Evolutionary conservation across 345 rosid species (phyloP), one percentile per base, ranked within the genome.

Genomic region (Jatropha curcas): DNA sequence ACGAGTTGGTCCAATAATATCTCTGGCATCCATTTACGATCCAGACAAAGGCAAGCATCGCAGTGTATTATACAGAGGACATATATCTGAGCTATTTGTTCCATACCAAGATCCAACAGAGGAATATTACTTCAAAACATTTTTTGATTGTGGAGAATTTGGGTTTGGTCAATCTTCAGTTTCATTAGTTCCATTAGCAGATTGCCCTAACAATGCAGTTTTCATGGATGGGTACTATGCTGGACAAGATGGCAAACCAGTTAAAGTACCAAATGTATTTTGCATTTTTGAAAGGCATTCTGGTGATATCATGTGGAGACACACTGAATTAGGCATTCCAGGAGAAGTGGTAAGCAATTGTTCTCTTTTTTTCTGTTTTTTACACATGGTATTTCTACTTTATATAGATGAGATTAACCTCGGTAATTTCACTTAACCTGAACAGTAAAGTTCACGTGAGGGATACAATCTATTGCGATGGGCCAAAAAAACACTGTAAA

Each of bases 221-320:
- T 86, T 80, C 63, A 31, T 86, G 60, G 86, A 88, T 5, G 90
- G 72, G 0, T 46, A 78, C 48, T 82, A 71, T 1, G 85, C 92
- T 0, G 79, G 76, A 4, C 83, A 73, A 45, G 81, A 83, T 62
- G 92, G 90, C 7, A 70, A 76, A 7, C 81, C 89, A 0, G 75
- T 82, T 0, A 41, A 79, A 48, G 64, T 79, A 2, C 8, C 84
- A 0, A 77, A 82, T 27, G 86, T 31, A 1, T 70, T 86, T 1
- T 88, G 92, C 75, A 69, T 89, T 56, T 89, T 89, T 22, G 93
- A 85, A 51, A 82, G 88, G 39, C 78, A 88, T 71, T 68, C 88
- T 0, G 93, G 90, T 0, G 86, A 86, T 50, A 16, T 82, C 13
- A 80, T 80, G 88, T 84, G 88, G 88, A 76, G 88, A 13, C 85